Base-by-base conservation (phyloP, 495 filamentous ascomycete genomes). In the Penicillium subrubescens region DNA sequence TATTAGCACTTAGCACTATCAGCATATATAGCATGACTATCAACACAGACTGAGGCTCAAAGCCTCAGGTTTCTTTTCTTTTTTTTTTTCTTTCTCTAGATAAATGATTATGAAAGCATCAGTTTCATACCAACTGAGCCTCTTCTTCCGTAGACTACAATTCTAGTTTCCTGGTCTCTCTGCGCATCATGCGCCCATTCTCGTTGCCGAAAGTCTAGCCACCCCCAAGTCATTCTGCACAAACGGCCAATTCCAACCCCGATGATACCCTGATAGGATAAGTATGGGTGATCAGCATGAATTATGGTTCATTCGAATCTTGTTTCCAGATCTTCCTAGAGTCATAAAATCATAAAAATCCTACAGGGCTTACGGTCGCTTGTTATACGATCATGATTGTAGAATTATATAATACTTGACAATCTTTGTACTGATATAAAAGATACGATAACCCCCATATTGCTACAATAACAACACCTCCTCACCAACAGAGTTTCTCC, bases 141-240 rank as follows among this genome's bases (percentile, higher is more conserved):
- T 48, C 44, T 17, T 17, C 44, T 14, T 14, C 0, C 8, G 10
- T 48, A 12, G 3, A 10, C 8, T 23, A 48, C 19, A 1, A n/a
- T 19, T 44, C 43, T 44, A 21, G 43, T 21, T 44, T 48, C 44
- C 23, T 17, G 23, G 10, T 48, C 44, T 46, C 43, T 48, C 19
- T 56, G 11, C 34, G 35, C 33, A 62, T 62, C 60, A 62, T 62
- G 60, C 51, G 60, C 60, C 60, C 35, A 54, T 52, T 54, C 29
- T 39, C n/a, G 21, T 27, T 48, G 37, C 34, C 35, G 56, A 29
- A 29, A 46, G 35, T 43, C 35, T 58, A 35, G 58, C 19, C 44
- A 52, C 44, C 27, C 31, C 51, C 27, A 25, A 34, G 51, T 33
- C 51, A 54, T 34, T 54, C 51, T 54, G 51, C 51, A 34, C 51